Conservation (phyloP, 2,329 filamentous ascomycete genomes). For the Nigrospora sphaerica region DNA sequence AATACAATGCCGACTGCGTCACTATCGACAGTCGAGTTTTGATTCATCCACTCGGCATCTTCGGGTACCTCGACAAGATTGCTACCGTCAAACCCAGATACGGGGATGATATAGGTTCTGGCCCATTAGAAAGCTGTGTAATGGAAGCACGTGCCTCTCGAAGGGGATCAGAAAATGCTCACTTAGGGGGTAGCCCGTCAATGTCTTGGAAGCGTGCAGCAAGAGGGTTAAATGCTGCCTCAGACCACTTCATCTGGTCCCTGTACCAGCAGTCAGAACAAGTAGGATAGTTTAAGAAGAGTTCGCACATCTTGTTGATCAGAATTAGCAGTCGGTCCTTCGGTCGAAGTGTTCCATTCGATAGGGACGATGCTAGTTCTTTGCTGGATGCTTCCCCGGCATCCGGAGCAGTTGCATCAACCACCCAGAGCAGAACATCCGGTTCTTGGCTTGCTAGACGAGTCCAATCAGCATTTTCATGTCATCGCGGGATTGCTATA, state of each 20-base stretch:
- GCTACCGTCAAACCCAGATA: neutral
- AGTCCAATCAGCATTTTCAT: neutral
- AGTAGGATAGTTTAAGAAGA: neutral
- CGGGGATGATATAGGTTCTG: neutral
- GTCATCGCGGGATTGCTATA: neutral
- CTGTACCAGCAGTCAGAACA: neutral
- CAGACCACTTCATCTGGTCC: neutral
- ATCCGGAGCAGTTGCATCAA: constrained; percentile 1
- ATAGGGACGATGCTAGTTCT: constrained; percentile 1
- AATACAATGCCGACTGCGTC: neutral
- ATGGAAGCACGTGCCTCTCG: neutral
- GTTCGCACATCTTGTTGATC: neutral
- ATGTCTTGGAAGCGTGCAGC: neutral
- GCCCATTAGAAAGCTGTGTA: neutral
- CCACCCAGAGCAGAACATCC: constrained; percentile 1
- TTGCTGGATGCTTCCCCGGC: neutral
- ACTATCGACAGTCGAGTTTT: neutral
- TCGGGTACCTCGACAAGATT: neutral
- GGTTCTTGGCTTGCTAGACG: neutral
- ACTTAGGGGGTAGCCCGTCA: neutral
- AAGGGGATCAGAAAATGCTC: neutral
- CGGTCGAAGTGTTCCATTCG: neutral
- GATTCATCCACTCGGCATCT: neutral
- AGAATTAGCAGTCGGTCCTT: neutral
- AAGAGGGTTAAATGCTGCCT: neutral